Evolutionary conservation across 2,329 filamentous ascomycete genomes (phyloP).

Genomic region (Apiospora sp.): DNA sequence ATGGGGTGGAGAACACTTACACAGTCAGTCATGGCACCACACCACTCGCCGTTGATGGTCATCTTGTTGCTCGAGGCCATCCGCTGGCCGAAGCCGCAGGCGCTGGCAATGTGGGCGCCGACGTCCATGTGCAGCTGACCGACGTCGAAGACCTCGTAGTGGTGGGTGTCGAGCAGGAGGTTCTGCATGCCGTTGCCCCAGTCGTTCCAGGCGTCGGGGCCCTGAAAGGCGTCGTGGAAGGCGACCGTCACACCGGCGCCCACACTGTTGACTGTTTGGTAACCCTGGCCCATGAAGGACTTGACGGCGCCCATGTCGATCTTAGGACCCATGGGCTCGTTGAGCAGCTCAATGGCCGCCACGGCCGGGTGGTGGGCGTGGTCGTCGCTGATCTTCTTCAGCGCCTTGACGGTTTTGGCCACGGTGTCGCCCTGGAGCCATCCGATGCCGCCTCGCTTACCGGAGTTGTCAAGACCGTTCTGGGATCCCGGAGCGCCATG

Average conservation of each 20-base stretch:
- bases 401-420: conserved; percentile 54
- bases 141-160: conserved; percentile 81
- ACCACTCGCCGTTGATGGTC: conserved; percentile 80
- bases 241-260: conserved; percentile 68
- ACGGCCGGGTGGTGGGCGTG: conserved; percentile 55
- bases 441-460: conserved; percentile 52
- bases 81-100: conserved; percentile 72
- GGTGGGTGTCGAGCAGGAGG: conserved; percentile 78
- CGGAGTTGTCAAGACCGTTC: conserved; percentile 70
- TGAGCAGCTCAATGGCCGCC: conserved; percentile 72
- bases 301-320: conserved; percentile 62
- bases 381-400: conserved; percentile 59
- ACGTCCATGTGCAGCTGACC: conserved; percentile 72
- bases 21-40: conserved; percentile 76
- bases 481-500: conserved; percentile 65
- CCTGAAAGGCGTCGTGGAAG: conserved; percentile 78
- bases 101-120: conserved; percentile 71
- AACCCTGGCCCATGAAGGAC: conserved; percentile 30
- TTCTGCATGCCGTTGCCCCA: conserved; percentile 62
- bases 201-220: conserved; percentile 75
- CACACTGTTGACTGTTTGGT: conserved; percentile 60
- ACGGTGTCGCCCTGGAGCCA: conserved; percentile 35
- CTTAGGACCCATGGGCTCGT: conserved; percentile 69
- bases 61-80: conserved; percentile 72
- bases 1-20: too few relatives aligned